Evolutionary conservation across 1,284 basidiomycete species (phyloP).

Genomic region (Peniophora sp.): DNA sequence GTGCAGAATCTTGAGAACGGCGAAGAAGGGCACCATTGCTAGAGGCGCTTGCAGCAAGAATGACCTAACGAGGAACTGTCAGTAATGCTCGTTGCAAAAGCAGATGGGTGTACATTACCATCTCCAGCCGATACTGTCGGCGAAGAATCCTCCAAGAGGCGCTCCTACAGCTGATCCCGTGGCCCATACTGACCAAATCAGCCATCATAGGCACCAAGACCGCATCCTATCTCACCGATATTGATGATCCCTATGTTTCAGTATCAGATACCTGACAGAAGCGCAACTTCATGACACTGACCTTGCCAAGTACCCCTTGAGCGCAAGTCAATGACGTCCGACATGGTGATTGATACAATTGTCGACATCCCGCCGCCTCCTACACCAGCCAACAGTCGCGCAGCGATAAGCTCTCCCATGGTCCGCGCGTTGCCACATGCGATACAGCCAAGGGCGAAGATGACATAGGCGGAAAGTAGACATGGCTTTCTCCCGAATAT

Average conservation of each 20-base stretch:
- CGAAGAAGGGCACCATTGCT: conserved; percentile 40
- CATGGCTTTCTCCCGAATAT: conserved; percentile 56
- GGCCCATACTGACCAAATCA: conserved; percentile 40
- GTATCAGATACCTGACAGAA: too few species aligned
- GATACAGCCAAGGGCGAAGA: conserved; percentile 49
- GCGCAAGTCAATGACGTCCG: conserved; percentile 50
- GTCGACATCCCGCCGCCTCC: conserved; percentile 58
- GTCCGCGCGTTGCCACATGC: conserved; percentile 44
- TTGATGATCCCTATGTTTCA: not conserved
- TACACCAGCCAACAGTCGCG: conserved; percentile 49
- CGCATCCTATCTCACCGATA: not conserved
- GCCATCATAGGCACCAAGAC: too few species aligned
- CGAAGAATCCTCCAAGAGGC: conserved; percentile 49
- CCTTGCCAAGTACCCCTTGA: conserved; percentile 61
- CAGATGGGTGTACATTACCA: conserved; percentile 36
- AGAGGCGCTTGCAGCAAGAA: conserved; percentile 54
- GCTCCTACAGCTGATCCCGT: conserved; percentile 48
- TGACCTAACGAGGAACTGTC: conserved; percentile 27
- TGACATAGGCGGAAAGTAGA: conserved; percentile 43
- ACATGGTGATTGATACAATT: conserved; percentile 52
- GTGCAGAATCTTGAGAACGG: conserved; percentile 41
- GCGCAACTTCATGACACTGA: conserved; percentile 9
- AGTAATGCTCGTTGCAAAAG: not conserved
- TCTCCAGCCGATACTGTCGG: conserved; percentile 58
- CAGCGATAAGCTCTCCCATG: conserved; percentile 48